Evolutionary conservation across 2,329 filamentous ascomycete species (phyloP).

Genomic region (Cryphonectria nitschkei): DNA sequence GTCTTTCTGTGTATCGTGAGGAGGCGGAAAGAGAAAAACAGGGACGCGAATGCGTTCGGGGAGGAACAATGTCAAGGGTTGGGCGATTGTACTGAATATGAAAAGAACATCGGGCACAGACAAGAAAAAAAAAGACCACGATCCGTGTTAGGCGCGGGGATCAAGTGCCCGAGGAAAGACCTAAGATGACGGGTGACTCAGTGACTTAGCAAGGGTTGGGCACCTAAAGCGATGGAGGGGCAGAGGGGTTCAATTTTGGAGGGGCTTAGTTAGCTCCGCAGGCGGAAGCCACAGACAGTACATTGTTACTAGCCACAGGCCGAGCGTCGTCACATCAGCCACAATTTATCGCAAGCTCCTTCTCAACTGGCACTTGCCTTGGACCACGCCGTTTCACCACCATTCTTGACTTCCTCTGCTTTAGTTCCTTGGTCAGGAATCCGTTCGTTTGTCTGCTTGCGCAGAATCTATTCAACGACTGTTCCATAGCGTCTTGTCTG

Average conservation of each 20-base stretch:
- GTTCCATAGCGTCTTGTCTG: too few species aligned
- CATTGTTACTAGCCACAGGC: background rate
- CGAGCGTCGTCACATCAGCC: background rate
- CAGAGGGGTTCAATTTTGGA: background rate
- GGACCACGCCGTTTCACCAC: background rate
- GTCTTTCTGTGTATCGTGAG: background rate
- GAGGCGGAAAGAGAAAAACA: background rate
- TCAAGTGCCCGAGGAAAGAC: background rate
- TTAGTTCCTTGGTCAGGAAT: too few species aligned
- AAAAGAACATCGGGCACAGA: constrained; percentile 2
- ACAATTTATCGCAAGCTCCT: background rate
- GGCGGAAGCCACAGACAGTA: too few species aligned
- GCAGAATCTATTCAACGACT: too few species aligned
- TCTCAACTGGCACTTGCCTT: background rate
- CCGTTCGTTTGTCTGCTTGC: too few species aligned
- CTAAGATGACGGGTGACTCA: constrained; percentile 1
- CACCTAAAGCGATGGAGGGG: background rate
- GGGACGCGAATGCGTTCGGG: background rate
- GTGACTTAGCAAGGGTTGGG: background rate
- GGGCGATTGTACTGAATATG: constrained; percentile 14
- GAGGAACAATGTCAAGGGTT: constrained; percentile 18
- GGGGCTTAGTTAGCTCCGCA: background rate
- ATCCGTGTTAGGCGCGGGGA: constrained; percentile 19
- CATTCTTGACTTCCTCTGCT: background rate
- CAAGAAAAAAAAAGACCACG: constrained; percentile 11